Evolutionary conservation across 768 basidiomycete species (phyloP).

Genomic region (Podaxis rugospora): DNA sequence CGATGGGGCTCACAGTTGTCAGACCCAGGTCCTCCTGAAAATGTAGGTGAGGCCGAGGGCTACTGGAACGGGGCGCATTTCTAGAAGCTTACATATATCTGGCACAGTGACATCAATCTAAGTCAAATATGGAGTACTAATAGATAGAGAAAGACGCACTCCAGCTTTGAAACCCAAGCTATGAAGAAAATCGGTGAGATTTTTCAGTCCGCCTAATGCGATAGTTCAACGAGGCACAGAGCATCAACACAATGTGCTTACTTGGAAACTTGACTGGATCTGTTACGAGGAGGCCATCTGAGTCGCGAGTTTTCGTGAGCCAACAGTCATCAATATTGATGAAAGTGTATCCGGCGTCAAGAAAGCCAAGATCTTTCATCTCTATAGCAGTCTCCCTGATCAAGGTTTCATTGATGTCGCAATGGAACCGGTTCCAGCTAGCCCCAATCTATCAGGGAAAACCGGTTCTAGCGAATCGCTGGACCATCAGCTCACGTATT

Average conservation of each 20-base stretch:
- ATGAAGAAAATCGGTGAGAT: conserved; percentile 21
- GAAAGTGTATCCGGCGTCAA: conserved; percentile 21
- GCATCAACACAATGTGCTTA: background rate
- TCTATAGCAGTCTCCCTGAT: conserved; percentile 18
- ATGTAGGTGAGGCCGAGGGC: background rate
- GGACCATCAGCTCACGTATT: conserved; percentile 15
- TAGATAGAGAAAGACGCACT: conserved; percentile 11
- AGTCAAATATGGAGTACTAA: background rate
- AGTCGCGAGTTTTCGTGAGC: conserved; percentile 19
- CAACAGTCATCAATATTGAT: conserved; percentile 24
- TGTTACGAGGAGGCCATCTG: conserved; percentile 16
- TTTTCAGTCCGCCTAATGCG: conserved; percentile 16
- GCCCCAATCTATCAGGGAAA: background rate
- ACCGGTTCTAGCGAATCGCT: no score
- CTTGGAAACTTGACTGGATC: conserved; percentile 22
- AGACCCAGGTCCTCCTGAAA: conserved; percentile 21
- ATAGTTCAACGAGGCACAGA: background rate
- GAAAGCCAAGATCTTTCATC: conserved; percentile 20
- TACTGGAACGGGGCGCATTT: background rate
- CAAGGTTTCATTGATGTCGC: conserved; percentile 21
- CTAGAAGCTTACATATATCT: conserved; percentile 17
- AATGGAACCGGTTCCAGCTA: conserved; percentile 23
- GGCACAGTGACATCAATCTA: background rate
- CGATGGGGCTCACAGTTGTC: conserved; percentile 15
- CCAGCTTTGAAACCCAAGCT: conserved; percentile 21